Percentiles rank a stretch among this genome's conserved stretches.
Evolutionary conservation across 2,329 filamentous ascomycete species (phyloP).

Genomic region (Pseudogymnoascus sp.): DNA sequence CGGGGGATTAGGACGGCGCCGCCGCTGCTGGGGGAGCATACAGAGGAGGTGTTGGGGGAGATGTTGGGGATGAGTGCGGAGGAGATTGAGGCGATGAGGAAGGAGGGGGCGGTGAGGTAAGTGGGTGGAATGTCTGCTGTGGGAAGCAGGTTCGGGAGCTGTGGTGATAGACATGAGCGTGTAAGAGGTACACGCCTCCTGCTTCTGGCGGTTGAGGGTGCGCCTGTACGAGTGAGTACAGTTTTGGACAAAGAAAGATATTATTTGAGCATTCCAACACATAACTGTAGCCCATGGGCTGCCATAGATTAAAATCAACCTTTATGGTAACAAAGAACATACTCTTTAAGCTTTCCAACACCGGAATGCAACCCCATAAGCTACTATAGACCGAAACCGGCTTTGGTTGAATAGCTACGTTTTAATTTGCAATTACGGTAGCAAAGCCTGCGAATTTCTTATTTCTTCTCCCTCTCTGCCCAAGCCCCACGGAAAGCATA

Average conservation of each 20-base stretch:
- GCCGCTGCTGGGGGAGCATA: conserved; percentile 82
- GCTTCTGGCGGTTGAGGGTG: background rate
- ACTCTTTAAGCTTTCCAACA: background rate
- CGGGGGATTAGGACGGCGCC: conserved; percentile 67
- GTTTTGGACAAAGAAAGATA: background rate
- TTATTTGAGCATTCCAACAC: background rate
- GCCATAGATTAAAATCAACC: background rate
- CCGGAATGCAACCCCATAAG: background rate
- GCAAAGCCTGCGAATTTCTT: background rate
- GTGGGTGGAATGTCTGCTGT: no score
- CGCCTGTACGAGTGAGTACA: background rate
- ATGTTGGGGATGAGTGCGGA: conserved; percentile 53
- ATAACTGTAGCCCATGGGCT: background rate
- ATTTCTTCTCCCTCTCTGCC: background rate
- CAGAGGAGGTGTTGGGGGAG: conserved; percentile 63
- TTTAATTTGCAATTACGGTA: background rate
- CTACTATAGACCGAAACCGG: background rate
- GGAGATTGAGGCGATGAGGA: conserved; percentile 56
- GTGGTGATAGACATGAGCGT: no score
- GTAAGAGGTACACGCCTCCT: background rate
- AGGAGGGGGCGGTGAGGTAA: conserved; percentile 56
- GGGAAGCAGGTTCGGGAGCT: no score
- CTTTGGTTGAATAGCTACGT: background rate
- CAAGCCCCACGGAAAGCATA: background rate
- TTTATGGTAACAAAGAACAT: background rate